Evolutionary conservation across 2,329 filamentous ascomycete genomes (phyloP).

Genomic region (Talaromyces atroroseus): DNA sequence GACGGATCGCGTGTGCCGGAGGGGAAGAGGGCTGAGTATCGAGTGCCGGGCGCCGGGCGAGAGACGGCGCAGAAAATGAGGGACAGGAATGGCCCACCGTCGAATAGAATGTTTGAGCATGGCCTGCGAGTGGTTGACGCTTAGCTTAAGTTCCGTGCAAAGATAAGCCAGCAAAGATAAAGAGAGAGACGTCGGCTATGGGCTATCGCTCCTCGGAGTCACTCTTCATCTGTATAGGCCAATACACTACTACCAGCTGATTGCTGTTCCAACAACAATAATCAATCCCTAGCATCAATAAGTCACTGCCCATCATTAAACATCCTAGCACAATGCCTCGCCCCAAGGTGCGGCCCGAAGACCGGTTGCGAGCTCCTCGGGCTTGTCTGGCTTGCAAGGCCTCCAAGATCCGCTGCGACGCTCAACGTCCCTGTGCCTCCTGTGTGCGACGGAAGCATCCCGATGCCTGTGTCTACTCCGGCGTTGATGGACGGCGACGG

Average conservation of each 20-base stretch:
- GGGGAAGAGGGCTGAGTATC: slow-evolving; percentile 51
- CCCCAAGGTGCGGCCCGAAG: not conserved
- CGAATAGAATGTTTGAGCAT: slow-evolving; percentile 54
- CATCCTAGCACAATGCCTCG: not conserved
- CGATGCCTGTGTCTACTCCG: not conserved
- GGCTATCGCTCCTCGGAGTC: not conserved
- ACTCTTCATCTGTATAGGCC: too few species aligned
- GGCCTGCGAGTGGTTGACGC: slow-evolving; percentile 19
- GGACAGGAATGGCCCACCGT: slow-evolving; percentile 44
- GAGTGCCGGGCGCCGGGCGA: slow-evolving; percentile 53
- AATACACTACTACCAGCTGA: too few species aligned
- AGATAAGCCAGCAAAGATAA: too few species aligned
- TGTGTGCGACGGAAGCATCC: not conserved
- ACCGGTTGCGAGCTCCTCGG: not conserved
- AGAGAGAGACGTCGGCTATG: not conserved
- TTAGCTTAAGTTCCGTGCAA: not conserved
- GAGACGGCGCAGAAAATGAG: slow-evolving; percentile 51
- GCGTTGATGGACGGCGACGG: not conserved
- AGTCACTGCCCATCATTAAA: too few species aligned
- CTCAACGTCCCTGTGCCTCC: not conserved
- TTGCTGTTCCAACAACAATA: too few species aligned
- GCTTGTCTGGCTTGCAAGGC: not conserved
- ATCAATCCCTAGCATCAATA: too few species aligned
- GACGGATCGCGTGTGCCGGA: slow-evolving; percentile 31
- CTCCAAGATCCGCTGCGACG: not conserved